Percentiles rank a stretch among this genome's conserved stretches.
Conservation (phyloP, 2,329 filamentous ascomycete genomes). For the Ustulina deusta region DNA sequence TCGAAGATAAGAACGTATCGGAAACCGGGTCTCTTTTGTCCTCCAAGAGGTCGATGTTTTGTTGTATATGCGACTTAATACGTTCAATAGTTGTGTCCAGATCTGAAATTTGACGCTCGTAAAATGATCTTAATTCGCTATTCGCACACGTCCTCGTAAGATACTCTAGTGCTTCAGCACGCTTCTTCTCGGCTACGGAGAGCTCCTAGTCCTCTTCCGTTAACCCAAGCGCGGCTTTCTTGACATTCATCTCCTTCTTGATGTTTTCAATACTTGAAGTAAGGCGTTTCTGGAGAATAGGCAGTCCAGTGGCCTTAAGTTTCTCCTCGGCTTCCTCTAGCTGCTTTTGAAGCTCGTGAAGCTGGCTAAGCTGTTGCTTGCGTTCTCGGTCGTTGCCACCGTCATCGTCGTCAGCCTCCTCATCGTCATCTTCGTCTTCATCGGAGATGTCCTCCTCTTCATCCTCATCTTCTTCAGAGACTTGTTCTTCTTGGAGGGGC, state of each 20-base stretch:
- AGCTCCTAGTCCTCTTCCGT: constrained; percentile 49
- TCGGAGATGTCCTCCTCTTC: constrained; percentile 60
- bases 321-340: constrained; percentile 60
- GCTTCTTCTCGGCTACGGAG: constrained; percentile 17
- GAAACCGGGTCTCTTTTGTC: background rate
- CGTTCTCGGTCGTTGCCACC: constrained; percentile 66
- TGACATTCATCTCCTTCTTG: constrained; percentile 55
- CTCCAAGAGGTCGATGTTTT: background rate
- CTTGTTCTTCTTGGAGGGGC: constrained; percentile 58
- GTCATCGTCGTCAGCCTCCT: constrained; percentile 67
- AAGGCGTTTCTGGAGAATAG: constrained; percentile 64
- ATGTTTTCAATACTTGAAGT: constrained; percentile 62
- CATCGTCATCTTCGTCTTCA: constrained; percentile 65
- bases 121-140: background rate
- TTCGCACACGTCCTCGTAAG: background rate
- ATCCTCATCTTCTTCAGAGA: constrained; percentile 58
- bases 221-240: constrained; percentile 51
- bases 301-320: constrained; percentile 58
- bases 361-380: constrained; percentile 65
- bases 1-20: constrained; percentile 1
- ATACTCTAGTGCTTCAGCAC: constrained; percentile 10
- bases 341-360: constrained; percentile 59
- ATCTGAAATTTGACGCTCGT: background rate
- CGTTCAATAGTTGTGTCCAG: constrained; percentile 8
- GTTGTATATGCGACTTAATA: background rate